These are phyloP conservation scores for Eimeria maxima DNA, from an alignment of 169 alveolate species.

Conservation along the genomic window DNA sequence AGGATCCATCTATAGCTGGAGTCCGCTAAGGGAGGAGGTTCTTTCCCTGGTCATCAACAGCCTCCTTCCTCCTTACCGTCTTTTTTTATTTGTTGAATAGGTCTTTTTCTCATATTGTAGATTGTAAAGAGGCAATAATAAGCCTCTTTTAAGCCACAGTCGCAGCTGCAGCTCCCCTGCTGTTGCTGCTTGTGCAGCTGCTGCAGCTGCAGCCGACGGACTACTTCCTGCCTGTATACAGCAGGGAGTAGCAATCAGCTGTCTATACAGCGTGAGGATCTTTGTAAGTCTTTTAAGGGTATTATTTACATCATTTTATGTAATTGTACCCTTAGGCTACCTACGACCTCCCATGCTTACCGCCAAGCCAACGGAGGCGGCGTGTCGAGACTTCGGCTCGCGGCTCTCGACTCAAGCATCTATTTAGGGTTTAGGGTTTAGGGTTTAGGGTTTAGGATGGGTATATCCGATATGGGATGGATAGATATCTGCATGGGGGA, in stretches of 20 bases:
- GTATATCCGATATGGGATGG: neutral
- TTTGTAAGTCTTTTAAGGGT: neutral
- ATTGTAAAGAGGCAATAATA: neutral
- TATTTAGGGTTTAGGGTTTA: neutral
- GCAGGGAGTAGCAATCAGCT: no score
- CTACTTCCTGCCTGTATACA: no score
- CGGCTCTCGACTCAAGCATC: neutral
- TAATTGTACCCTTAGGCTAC: neutral
- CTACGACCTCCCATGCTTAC: neutral
- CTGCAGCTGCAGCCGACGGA: no score
- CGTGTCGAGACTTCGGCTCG: neutral
- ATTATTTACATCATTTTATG: no score
- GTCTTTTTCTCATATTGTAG: neutral
- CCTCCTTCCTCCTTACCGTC: neutral
- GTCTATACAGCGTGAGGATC: no score
- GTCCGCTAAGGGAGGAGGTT: no score
- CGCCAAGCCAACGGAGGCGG: neutral
- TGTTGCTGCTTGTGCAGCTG: neutral
- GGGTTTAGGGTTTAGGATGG: neutral
- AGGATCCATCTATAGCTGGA: neutral
- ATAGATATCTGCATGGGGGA: neutral
- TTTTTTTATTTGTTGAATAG: neutral
- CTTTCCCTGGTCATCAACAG: neutral
- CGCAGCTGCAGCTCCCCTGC: neutral
- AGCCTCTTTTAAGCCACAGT: neutral